Percentiles rank a stretch among this genome's conserved stretches.
phyloP scores from a whole-genome alignment of 2,329 filamentous ascomycete genomes.

The Talaromyces marneffei region DNA sequence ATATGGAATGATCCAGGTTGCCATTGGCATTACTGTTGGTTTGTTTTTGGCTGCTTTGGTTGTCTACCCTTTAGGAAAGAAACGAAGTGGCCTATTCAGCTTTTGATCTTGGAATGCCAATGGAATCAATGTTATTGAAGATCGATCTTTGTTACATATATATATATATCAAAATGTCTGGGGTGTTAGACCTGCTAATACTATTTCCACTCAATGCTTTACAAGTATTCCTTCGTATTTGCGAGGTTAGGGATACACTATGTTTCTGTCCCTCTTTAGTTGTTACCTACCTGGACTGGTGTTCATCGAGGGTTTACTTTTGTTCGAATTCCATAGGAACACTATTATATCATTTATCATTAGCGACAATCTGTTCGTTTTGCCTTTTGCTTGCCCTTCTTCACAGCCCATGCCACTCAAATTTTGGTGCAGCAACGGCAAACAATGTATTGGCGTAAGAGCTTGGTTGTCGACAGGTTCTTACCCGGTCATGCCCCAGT shows the following conservation, averaged over 20 bases:
- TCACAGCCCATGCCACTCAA: not conserved
- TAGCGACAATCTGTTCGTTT: not conserved
- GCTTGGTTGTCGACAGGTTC: too few relatives aligned
- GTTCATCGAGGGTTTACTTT: not conserved
- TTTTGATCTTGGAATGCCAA: slow-evolving; percentile 28
- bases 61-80: slow-evolving; percentile 46
- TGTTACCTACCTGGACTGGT: not conserved
- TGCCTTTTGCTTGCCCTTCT: not conserved
- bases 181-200: not conserved
- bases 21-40: slow-evolving; percentile 47
- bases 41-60: slow-evolving; percentile 45
- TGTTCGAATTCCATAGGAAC: not conserved
- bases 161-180: not conserved
- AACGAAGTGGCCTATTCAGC: slow-evolving; percentile 45
- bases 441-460: too few relatives aligned
- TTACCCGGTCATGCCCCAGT: too few relatives aligned
- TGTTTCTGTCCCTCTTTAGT: not conserved
- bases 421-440: too few relatives aligned
- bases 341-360: not conserved
- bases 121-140: not conserved
- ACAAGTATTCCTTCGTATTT: not conserved
- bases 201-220: not conserved
- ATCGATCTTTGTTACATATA: not conserved
- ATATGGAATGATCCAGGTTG: slow-evolving; percentile 46
- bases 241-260: not conserved